phyloP scores from a whole-genome alignment of 179 eudicot genomes.

The Beta macrorhiza region DNA sequence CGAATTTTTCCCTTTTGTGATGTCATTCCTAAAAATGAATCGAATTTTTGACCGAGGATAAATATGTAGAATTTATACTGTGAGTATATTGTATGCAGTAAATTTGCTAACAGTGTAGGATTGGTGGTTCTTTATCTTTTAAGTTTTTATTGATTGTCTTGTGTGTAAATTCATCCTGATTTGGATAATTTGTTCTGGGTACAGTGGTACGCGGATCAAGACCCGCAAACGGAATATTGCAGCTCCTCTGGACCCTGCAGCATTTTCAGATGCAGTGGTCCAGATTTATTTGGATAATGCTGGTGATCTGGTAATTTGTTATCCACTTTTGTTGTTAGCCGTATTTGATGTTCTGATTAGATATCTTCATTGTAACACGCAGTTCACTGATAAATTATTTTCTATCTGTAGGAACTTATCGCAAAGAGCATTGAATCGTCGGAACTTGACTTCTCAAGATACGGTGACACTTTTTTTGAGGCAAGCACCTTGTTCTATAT shows the following conservation, averaged over 20 bases:
- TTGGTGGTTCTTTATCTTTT: background rate
- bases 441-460: conserved; percentile 94
- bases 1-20: background rate
- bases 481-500: conserved; percentile 36
- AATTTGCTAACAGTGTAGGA: too few relatives aligned
- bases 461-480: conserved; percentile 99
- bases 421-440: conserved; percentile 90
- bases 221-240: conserved; percentile 99
- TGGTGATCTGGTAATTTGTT: conserved; percentile 89
- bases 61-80: background rate
- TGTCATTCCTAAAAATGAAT: too few relatives aligned
- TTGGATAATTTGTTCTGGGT: conserved; percentile 3
- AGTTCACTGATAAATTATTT: conserved; percentile 1
- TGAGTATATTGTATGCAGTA: background rate
- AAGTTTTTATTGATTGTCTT: background rate
- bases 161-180: conserved; percentile 12
- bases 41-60: too few relatives aligned
- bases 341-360: background rate
- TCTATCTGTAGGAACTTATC: conserved; percentile 74
- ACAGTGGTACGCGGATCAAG: conserved; percentile 99
- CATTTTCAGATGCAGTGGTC: conserved; percentile 99
- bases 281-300: conserved; percentile 99
- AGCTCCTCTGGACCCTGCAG: conserved; percentile 99
- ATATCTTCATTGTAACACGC: background rate
- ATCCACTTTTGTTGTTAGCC: background rate